Evolutionary conservation across 2,329 filamentous ascomycete genomes (phyloP).

Genomic region (Penicillium brasilianum): DNA sequence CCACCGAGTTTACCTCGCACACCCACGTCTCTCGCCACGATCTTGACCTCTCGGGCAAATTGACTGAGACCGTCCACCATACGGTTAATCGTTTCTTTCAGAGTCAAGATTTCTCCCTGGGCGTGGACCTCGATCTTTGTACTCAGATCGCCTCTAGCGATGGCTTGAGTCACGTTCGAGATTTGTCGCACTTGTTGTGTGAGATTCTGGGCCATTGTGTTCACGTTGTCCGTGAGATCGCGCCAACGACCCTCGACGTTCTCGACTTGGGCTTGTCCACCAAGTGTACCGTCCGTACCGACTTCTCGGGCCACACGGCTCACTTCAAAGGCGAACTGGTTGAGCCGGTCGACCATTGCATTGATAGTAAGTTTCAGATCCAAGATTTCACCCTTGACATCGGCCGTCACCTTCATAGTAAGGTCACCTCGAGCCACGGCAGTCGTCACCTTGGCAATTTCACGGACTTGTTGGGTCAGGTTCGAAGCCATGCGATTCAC

Average conservation of each 20-base stretch:
- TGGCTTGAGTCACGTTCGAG: slow-evolving; percentile 88
- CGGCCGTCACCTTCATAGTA: slow-evolving; percentile 89
- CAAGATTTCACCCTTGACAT: slow-evolving; percentile 87
- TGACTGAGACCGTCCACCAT: slow-evolving; percentile 93
- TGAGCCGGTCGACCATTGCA: slow-evolving; percentile 66
- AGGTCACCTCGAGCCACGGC: slow-evolving; percentile 90
- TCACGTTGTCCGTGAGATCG: slow-evolving; percentile 66
- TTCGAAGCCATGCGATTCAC: slow-evolving; percentile 98
- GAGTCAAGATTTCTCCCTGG: slow-evolving; percentile 85
- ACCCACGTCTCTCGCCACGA: slow-evolving; percentile 90
- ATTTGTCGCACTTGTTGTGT: slow-evolving; percentile 77
- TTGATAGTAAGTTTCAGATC: slow-evolving; percentile 86
- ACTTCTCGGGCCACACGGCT: slow-evolving; percentile 67
- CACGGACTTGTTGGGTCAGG: slow-evolving; percentile 90
- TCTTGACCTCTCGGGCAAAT: slow-evolving; percentile 91
- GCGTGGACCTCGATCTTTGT: slow-evolving; percentile 92
- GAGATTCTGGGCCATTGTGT: slow-evolving; percentile 66
- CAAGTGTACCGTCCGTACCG: slow-evolving; percentile 64
- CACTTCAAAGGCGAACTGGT: slow-evolving; percentile 65
- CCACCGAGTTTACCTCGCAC: slow-evolving; percentile 97
- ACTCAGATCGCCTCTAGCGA: slow-evolving; percentile 91
- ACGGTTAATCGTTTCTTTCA: slow-evolving; percentile 96
- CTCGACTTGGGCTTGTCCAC: slow-evolving; percentile 64
- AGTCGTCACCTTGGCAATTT: slow-evolving; percentile 93
- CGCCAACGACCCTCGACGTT: slow-evolving; percentile 68